Percentiles rank a stretch among this genome's conserved stretches.
Conservation (phyloP, 2,329 filamentous ascomycete genomes). For the Monosporascus sp. region DNA sequence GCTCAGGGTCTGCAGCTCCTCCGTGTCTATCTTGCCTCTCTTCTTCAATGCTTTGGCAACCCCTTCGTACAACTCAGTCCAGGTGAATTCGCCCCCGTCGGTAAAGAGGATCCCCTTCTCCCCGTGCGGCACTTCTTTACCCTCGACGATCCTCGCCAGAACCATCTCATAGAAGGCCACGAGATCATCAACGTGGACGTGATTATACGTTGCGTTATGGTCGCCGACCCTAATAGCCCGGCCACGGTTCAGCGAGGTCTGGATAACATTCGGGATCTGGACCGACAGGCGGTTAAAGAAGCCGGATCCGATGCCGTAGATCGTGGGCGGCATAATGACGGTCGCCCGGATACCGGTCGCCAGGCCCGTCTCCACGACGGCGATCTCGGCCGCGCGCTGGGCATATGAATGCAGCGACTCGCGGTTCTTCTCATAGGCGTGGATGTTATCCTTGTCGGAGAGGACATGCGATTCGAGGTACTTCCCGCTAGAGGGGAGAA, state of each 20-base stretch:
- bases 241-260: conserved; percentile 15
- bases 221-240: conserved; percentile 28
- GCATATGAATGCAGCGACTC: conserved; percentile 31
- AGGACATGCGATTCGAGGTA: conserved; percentile 30
- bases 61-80: conserved; percentile 30
- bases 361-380: conserved; percentile 33
- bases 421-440: conserved; percentile 31
- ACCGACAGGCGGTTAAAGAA: conserved; percentile 33
- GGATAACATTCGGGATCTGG: conserved; percentile 27
- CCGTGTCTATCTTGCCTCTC: background rate
- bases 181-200: conserved; percentile 41
- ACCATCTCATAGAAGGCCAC: conserved; percentile 34
- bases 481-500: conserved; percentile 31
- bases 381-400: conserved; percentile 39
- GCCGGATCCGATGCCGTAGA: conserved; percentile 41
- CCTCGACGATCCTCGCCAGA: conserved; percentile 25
- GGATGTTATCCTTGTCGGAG: conserved; percentile 33
- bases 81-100: conserved; percentile 32
- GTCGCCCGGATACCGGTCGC: conserved; percentile 35
- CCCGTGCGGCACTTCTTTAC: conserved; percentile 27
- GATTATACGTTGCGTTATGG: conserved; percentile 35
- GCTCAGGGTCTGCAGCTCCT: background rate
- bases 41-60: conserved; percentile 25
- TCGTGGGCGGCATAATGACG: conserved; percentile 39
- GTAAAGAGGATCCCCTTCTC: conserved; percentile 37